Percentiles rank a stretch among this genome's conserved stretches.
Evolutionary conservation across 139 green algal genomes (phyloP).

Genomic region (Picochlorum sp.): DNA sequence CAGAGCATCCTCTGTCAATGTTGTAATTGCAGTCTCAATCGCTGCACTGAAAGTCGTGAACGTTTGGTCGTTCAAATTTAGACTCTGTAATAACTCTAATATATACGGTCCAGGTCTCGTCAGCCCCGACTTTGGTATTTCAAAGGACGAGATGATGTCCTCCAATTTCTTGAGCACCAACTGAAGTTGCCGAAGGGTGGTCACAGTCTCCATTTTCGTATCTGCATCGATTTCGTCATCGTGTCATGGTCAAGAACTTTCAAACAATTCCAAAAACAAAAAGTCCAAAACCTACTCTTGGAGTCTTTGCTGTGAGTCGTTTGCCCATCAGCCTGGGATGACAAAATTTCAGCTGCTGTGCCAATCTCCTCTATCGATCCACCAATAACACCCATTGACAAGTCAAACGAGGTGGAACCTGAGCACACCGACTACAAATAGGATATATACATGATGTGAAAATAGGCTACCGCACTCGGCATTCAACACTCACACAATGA

Average conservation of each 20-base stretch:
- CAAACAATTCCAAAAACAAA: too few relatives aligned
- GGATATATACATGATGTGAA: conserved; percentile 26
- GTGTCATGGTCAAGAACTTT: too few relatives aligned
- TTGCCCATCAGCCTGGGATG: conserved; percentile 11
- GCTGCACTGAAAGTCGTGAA: conserved; percentile 10
- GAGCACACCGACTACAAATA: conserved; percentile 48
- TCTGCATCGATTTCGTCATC: background rate
- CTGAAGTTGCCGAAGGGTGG: conserved; percentile 17
- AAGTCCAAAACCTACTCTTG: too few relatives aligned
- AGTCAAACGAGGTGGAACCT: conserved; percentile 77
- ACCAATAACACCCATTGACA: conserved; percentile 50
- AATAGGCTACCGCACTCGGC: background rate
- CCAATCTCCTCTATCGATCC: conserved; percentile 49
- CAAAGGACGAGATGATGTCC: conserved; percentile 21
- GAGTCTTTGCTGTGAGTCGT: background rate
- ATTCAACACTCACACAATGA: background rate
- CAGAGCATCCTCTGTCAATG: conserved; percentile 28
- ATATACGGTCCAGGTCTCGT: conserved; percentile 34
- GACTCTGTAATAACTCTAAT: conserved; percentile 34
- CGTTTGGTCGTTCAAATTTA: conserved; percentile 18
- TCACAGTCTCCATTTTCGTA: background rate
- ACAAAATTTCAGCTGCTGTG: conserved; percentile 29
- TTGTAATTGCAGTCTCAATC: conserved; percentile 23
- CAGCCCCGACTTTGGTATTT: conserved; percentile 17
- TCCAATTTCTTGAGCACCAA: conserved; percentile 35